Conservation (phyloP, 2,329 filamentous ascomycete genomes). For the Fusarium sulawesiense region DNA sequence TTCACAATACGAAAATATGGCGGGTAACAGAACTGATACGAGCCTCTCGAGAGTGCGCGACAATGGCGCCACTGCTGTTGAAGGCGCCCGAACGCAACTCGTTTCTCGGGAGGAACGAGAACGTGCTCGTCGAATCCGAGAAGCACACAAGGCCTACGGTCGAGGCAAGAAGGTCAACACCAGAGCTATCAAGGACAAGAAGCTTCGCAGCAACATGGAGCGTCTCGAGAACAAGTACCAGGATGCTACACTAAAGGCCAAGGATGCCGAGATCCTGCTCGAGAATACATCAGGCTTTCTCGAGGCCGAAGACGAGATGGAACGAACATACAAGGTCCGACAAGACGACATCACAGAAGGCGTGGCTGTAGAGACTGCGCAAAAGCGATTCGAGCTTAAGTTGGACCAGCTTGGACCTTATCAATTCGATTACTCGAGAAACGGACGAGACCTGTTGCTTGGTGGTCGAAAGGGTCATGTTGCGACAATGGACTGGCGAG, state of each 20-base stretch:
- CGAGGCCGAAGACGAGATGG: slow-evolving; percentile 87
- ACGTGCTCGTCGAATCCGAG: slow-evolving; percentile 63
- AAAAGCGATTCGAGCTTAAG: slow-evolving; percentile 92
- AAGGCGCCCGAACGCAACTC: slow-evolving; percentile 63
- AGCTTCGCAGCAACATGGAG: slow-evolving; percentile 83
- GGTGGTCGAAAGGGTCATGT: slow-evolving; percentile 94
- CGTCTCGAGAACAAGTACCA: slow-evolving; percentile 85
- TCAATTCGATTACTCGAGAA: slow-evolving; percentile 86
- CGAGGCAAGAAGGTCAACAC: slow-evolving; percentile 81
- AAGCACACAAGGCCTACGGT: slow-evolving; percentile 83
- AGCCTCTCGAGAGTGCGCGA: slow-evolving; percentile 54
- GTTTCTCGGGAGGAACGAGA: slow-evolving; percentile 63
- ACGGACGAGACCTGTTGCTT: slow-evolving; percentile 85
- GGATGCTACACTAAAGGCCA: slow-evolving; percentile 82
- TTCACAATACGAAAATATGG: slow-evolving; percentile 49
- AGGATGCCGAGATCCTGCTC: slow-evolving; percentile 93
- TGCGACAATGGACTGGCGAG: slow-evolving; percentile 95
- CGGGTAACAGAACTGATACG: slow-evolving; percentile 52
- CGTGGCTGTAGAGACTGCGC: slow-evolving; percentile 84
- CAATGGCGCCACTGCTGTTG: slow-evolving; percentile 66
- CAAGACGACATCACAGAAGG: slow-evolving; percentile 84
- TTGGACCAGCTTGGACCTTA: slow-evolving; percentile 88
- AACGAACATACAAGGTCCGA: slow-evolving; percentile 90
- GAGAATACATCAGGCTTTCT: slow-evolving; percentile 89
- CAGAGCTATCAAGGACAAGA: slow-evolving; percentile 85